phyloP scores from a whole-genome alignment of 495 filamentous ascomycete species.

The Neurospora terricola region DNA sequence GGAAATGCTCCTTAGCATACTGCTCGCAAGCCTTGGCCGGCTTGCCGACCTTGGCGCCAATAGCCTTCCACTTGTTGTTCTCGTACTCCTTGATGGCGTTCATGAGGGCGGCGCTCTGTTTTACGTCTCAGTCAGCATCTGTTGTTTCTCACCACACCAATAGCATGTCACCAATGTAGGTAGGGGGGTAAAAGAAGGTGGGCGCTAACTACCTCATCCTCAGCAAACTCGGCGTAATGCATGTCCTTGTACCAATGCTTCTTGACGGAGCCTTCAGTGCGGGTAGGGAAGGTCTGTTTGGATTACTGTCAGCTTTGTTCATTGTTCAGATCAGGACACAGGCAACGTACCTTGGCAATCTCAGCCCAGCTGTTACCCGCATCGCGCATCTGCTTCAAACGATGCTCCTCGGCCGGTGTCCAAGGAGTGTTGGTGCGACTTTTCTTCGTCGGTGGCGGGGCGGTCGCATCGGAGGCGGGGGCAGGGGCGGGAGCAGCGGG shows the following conservation, averaged over 20 bases:
- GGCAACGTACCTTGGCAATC: conserved; percentile 72
- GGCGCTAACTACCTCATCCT: conserved; percentile 71
- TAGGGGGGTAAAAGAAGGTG: conserved; percentile 3
- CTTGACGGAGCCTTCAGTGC: conserved; percentile 96
- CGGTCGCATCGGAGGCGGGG: conserved; percentile 22
- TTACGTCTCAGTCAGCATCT: conserved; percentile 18
- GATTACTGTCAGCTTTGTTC: conserved; percentile 16
- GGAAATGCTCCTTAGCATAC: conserved; percentile 95
- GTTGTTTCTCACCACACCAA: background rate
- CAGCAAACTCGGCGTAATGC: conserved; percentile 98
- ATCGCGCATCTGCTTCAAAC: conserved; percentile 88
- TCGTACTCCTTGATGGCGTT: conserved; percentile 98
- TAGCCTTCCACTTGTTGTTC: conserved; percentile 94
- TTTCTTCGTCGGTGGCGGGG: conserved; percentile 67
- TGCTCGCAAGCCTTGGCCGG: conserved; percentile 99
- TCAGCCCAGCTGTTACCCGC: conserved; percentile 91
- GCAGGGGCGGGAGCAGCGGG: conserved; percentile 23
- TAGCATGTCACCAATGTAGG: conserved; percentile 1
- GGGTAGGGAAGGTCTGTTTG: conserved; percentile 70
- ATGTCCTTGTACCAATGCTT: conserved; percentile 99
- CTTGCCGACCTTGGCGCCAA: conserved; percentile 93
- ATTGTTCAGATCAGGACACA: background rate
- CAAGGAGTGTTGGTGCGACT: conserved; percentile 95
- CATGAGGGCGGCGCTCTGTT: conserved; percentile 70
- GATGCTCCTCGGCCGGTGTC: conserved; percentile 89